Base-by-base conservation (phyloP, 352 stramenopile species). In the Phytopythium helicoides region DNA sequence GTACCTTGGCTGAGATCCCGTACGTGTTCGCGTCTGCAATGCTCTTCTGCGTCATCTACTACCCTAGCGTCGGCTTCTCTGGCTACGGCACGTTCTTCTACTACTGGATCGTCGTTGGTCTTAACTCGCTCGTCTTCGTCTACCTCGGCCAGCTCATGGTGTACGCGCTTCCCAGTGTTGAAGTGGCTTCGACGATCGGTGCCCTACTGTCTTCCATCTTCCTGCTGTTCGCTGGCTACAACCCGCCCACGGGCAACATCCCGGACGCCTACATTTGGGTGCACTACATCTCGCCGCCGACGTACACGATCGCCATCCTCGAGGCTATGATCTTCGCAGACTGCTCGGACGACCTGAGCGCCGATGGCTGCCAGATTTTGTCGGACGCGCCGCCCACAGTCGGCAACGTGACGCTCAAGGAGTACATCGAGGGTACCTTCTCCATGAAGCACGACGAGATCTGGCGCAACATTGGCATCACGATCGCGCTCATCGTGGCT, bases 1-100 rank as follows among this genome's bases (percentile, higher is more conserved):
- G 79, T 33, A 89, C 80, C 4, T n/a, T 97, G 28, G 65, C 75
- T n/a, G 91, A 98, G 73, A 67, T 82, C 41, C 71, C 71, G 33
- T 79, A 83, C 53, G 64, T 85, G 15, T 70, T 89, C 53, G 44
- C 67, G 21, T 73, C 66, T 14, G 56, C 48, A 33, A 48, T 85
- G 15, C 21, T 86, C 19, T 84, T 81, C 58, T 70, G 54, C n/a
- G 51, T 56, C 46, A 83, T 89, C 36, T 60, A 78, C 18, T 87
- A 72, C 64, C 73, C 76, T 16, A 74, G 74, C n/a, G 71, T 83
- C 10, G 74, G 72, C 52, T 82, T 87, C 53, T 59, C 60, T 0
- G 75, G 71, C 25, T 51, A 65, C 18, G 39, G 28, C 33, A 66
- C 65, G 16, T 80, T 78, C 56, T 52, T 82, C 33, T 70, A 74